These are phyloP conservation scores for Scutellaria baicalensis DNA, from an alignment of 257 asterid genomes.

Conservation along the genomic window DNA sequence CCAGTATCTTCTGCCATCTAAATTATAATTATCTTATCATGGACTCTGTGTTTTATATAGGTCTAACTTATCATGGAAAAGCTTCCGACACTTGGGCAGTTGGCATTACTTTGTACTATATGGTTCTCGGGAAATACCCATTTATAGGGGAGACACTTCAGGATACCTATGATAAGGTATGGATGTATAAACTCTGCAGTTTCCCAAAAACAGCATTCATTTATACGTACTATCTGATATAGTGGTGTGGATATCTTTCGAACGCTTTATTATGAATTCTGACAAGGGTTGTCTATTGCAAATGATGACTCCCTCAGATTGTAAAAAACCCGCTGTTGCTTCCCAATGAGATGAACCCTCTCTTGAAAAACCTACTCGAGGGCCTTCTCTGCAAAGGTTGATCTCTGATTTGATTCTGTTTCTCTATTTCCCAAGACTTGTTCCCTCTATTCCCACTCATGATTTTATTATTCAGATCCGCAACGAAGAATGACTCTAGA, in stretches of 20 bases:
- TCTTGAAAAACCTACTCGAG: conserved; percentile 65
- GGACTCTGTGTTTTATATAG: conserved; percentile 21
- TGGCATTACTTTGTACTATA: conserved; percentile 74
- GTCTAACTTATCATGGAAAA: conserved; percentile 59
- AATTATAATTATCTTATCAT: not conserved
- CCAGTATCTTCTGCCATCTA: not conserved
- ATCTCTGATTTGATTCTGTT: not conserved
- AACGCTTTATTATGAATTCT: not conserved
- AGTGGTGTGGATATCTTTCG: not conserved
- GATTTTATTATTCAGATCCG: conserved; percentile 52
- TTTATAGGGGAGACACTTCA: conserved; percentile 91
- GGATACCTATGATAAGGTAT: conserved; percentile 94
- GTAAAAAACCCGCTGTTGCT: conserved; percentile 59
- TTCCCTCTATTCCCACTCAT: not conserved
- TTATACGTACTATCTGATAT: not conserved
- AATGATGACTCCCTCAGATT: conserved; percentile 38
- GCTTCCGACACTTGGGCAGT: conserved; percentile 95
- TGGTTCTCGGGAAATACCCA: conserved; percentile 72
- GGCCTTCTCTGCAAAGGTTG: conserved; percentile 97
- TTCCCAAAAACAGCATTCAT: not conserved
- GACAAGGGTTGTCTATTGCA: not conserved
- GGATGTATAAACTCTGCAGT: not conserved
- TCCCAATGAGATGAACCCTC: conserved; percentile 73
- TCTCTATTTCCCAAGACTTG: not conserved
- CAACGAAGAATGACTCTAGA: conserved; percentile 56